A percentile compares a stretch with the other conserved stretches of the same genome.
phyloP scores from a whole-genome alignment of 2,329 filamentous ascomycete genomes.

The Aspergillus eucalypticola region DNA sequence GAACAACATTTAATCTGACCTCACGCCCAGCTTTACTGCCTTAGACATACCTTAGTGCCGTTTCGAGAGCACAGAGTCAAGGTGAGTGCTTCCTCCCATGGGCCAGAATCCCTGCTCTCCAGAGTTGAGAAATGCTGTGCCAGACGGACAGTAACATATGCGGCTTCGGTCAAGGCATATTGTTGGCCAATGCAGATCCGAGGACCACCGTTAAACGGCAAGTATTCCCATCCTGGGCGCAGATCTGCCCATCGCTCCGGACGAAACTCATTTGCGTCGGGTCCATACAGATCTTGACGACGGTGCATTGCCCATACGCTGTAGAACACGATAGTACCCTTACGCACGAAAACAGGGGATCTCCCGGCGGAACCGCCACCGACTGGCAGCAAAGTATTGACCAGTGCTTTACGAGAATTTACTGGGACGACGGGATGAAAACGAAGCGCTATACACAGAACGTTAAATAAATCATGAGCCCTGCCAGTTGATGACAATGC shows the following conservation, averaged over 20 bases:
- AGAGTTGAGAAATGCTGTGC: slow-evolving; percentile 35
- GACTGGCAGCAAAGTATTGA: slow-evolving; percentile 42
- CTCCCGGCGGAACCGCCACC: slow-evolving; percentile 62
- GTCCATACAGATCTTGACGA: slow-evolving; percentile 51
- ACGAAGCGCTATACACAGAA: slow-evolving; percentile 35
- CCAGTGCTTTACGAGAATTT: slow-evolving; percentile 41
- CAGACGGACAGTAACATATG: slow-evolving; percentile 35
- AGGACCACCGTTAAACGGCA: slow-evolving; percentile 38
- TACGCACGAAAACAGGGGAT: slow-evolving; percentile 63
- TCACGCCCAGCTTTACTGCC: not conserved
- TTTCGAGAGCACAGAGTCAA: slow-evolving; percentile 27
- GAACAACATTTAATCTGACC: too few species aligned
- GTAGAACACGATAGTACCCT: slow-evolving; percentile 66
- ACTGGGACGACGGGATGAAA: slow-evolving; percentile 46
- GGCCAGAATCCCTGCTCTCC: slow-evolving; percentile 30
- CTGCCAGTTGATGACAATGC: too few species aligned
- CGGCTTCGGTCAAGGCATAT: slow-evolving; percentile 40
- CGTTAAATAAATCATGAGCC: too few species aligned
- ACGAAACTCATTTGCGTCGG: slow-evolving; percentile 47
- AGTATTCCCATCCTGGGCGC: slow-evolving; percentile 33
- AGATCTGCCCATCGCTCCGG: slow-evolving; percentile 51
- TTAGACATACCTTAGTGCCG: slow-evolving; percentile 19
- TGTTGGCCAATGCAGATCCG: slow-evolving; percentile 38
- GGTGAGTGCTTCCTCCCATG: slow-evolving; percentile 29
- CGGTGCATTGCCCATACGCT: slow-evolving; percentile 72